Conservation (phyloP, 352 stramenopile genomes). For the Bremia lactucae region DNA sequence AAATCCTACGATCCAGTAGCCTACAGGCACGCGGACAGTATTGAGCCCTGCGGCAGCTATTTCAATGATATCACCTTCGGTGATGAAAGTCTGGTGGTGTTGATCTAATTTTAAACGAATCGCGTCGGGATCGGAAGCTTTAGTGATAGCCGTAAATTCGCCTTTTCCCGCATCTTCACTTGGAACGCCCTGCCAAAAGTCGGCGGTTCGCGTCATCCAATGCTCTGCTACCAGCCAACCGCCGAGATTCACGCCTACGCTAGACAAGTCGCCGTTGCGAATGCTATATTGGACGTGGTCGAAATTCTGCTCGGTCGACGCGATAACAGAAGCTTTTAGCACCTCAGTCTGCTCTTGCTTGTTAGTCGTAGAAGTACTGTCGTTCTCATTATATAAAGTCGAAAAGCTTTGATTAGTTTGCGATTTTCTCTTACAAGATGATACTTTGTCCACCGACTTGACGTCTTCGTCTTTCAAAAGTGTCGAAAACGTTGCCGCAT, state of each 20-base stretch:
- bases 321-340: too few relatives aligned
- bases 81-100: slow-evolving; percentile 62
- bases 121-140: slow-evolving; percentile 22
- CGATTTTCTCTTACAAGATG: too few relatives aligned
- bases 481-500: too few relatives aligned
- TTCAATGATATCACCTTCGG: slow-evolving; percentile 43
- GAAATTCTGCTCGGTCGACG: too few relatives aligned
- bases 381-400: too few relatives aligned
- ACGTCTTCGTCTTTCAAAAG: too few relatives aligned
- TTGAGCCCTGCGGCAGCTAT: slow-evolving; percentile 62
- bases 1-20: slow-evolving; percentile 72
- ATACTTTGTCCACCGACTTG: too few relatives aligned
- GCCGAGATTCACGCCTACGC: slow-evolving; percentile 64
- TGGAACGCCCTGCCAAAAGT: slow-evolving; percentile 39
- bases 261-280: slow-evolving; percentile 31
- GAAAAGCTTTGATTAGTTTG: too few relatives aligned
- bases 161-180: slow-evolving; percentile 28
- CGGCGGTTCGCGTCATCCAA: slow-evolving; percentile 58
- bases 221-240: slow-evolving; percentile 69
- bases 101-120: slow-evolving; percentile 34
- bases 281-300: slow-evolving; percentile 56
- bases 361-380: too few relatives aligned
- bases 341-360: too few relatives aligned
- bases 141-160: slow-evolving; percentile 55
- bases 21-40: slow-evolving; percentile 68